Evolutionary conservation across 2,329 filamentous ascomycete species (phyloP).

Genomic region (Fusarium staphyleae): DNA sequence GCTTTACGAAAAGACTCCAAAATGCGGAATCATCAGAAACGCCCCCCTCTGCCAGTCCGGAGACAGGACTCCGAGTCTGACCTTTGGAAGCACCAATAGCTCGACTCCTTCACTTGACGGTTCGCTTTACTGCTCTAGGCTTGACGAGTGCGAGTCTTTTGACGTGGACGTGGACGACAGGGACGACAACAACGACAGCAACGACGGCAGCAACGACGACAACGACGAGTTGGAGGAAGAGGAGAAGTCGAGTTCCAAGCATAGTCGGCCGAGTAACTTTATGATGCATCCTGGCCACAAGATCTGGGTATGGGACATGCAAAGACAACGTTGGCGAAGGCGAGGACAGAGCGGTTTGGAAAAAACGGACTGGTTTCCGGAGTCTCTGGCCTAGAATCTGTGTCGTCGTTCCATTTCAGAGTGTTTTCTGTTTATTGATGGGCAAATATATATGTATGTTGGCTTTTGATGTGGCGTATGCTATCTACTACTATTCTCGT

Average conservation of each 20-base stretch:
- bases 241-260: not conserved
- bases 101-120: too few species aligned
- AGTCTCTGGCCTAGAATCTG: not conserved
- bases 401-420: too few species aligned
- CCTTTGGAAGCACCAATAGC: too few species aligned
- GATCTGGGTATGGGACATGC: conserved; percentile 19
- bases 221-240: not conserved
- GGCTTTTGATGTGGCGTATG: too few species aligned
- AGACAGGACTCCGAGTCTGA: not conserved
- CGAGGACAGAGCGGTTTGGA: conserved; percentile 4
- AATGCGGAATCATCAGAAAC: not conserved
- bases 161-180: too few species aligned
- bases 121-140: not conserved
- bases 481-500: too few species aligned
- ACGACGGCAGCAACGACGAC: not conserved
- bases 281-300: conserved; percentile 14
- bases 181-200: too few species aligned
- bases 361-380: conserved; percentile 21
- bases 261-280: conserved; percentile 6
- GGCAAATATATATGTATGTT: too few species aligned
- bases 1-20: not conserved
- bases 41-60: not conserved
- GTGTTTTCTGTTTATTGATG: too few species aligned
- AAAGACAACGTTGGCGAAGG: conserved; percentile 17
- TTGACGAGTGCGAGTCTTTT: not conserved